Evolutionary conservation across 345 rosid species (phyloP).

Genomic region (Salix suchowensis): DNA sequence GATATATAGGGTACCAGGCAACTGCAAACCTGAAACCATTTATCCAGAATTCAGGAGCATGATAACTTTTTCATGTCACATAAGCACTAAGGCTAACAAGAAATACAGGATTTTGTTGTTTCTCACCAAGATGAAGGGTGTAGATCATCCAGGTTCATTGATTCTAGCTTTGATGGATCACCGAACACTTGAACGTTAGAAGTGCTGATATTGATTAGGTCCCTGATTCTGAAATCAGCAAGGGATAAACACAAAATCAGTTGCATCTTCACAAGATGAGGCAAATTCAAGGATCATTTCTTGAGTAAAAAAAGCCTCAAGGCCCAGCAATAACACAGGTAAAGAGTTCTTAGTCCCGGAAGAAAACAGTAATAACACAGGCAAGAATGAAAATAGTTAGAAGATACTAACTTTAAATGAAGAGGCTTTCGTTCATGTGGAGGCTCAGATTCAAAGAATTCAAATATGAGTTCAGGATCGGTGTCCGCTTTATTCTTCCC

Average conservation of each 20-base stretch:
- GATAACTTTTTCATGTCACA: background rate
- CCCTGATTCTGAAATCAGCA: conserved; percentile 22
- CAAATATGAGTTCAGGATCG: conserved; percentile 23
- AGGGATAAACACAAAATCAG: background rate
- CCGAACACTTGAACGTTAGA: conserved; percentile 19
- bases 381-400: background rate
- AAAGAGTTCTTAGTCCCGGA: background rate
- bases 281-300: background rate
- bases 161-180: conserved; percentile 22
- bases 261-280: background rate
- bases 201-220: conserved; percentile 10
- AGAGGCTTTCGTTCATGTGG: conserved; percentile 28
- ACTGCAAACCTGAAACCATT: conserved; percentile 28
- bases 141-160: conserved; percentile 21
- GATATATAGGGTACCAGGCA: conserved; percentile 34
- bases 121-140: conserved; percentile 32
- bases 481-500: background rate
- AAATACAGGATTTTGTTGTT: background rate
- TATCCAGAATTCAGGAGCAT: background rate
- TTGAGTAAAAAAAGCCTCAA: background rate
- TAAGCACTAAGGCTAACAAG: background rate
- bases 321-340: background rate
- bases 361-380: background rate
- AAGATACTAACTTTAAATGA: conserved; percentile 18
- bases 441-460: conserved; percentile 22